These are phyloP conservation scores for Candolleomyces aberdarensis DNA, from an alignment of 768 basidiomycete genomes.

Conservation along the genomic window DNA sequence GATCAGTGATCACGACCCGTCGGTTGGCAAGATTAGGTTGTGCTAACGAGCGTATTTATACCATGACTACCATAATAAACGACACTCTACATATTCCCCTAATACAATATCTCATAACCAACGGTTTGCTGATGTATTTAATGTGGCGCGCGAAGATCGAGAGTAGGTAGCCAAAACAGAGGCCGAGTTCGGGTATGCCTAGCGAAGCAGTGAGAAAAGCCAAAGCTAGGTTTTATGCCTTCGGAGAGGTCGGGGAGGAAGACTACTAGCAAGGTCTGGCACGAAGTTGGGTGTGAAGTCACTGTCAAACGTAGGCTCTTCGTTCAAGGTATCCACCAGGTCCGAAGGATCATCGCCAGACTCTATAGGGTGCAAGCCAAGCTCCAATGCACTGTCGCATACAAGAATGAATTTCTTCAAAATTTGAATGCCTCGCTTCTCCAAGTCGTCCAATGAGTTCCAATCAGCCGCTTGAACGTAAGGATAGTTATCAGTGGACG, in stretches of 20 bases:
- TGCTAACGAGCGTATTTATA: constrained; percentile 26
- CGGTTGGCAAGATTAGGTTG: constrained; percentile 46
- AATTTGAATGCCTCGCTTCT: background rate
- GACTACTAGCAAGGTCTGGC: background rate
- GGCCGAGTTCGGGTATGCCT: background rate
- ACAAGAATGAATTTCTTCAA: constrained; percentile 1
- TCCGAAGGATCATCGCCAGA: background rate
- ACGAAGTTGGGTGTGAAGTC: background rate
- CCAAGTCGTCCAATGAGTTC: constrained; percentile 9
- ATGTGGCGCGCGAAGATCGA: background rate
- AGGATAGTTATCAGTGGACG: constrained; percentile 17
- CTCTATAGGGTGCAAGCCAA: background rate
- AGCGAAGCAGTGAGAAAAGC: too few species aligned
- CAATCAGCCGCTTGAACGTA: constrained; percentile 21
- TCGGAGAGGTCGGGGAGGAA: background rate
- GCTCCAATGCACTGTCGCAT: background rate
- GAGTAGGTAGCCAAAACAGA: background rate
- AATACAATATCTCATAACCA: background rate
- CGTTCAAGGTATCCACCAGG: background rate
- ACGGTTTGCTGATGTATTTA: background rate
- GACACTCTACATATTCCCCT: background rate
- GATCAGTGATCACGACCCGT: constrained; percentile 62
- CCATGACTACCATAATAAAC: background rate
- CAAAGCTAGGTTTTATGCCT: background rate
- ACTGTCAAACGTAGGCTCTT: background rate